Conservation (phyloP, 257 asterid species). For the Coffea eugenioides region DNA sequence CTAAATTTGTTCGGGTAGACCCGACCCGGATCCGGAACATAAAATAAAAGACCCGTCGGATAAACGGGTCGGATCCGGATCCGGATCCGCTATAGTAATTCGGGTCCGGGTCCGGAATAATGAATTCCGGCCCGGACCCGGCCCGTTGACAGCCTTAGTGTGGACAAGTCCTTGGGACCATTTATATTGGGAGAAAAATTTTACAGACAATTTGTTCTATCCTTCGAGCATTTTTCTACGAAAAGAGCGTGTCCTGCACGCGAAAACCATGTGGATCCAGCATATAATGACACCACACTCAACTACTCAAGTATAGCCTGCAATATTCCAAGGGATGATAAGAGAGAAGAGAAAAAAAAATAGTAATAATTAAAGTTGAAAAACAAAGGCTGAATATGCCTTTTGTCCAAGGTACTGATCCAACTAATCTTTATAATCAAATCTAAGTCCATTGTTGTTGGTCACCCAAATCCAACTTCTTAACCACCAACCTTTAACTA, state of each 20-base stretch:
- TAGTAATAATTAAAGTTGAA: background rate
- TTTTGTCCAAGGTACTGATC: background rate
- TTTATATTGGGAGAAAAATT: background rate
- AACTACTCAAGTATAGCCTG: too few relatives aligned
- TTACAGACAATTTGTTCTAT: too few relatives aligned
- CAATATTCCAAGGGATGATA: background rate
- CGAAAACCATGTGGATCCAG: background rate
- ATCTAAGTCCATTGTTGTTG: slow-evolving; percentile 21
- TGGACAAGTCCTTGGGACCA: background rate
- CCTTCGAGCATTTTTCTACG: background rate
- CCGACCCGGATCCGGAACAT: too few relatives aligned
- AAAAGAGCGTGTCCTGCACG: slow-evolving; percentile 7
- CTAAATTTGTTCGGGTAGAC: too few relatives aligned
- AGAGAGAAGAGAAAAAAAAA: too few relatives aligned
- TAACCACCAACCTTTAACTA: background rate
- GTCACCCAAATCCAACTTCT: slow-evolving; percentile 24
- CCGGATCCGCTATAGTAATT: too few relatives aligned
- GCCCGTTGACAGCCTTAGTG: too few relatives aligned
- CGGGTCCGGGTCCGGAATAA: too few relatives aligned
- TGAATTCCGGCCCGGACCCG: too few relatives aligned
- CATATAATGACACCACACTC: background rate
- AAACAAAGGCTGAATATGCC: background rate
- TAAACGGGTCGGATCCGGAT: too few relatives aligned
- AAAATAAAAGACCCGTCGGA: too few relatives aligned
- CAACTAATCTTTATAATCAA: slow-evolving; percentile 8